Conservation (phyloP, 768 basidiomycete genomes). For the Ephemerocybe angulata region DNA sequence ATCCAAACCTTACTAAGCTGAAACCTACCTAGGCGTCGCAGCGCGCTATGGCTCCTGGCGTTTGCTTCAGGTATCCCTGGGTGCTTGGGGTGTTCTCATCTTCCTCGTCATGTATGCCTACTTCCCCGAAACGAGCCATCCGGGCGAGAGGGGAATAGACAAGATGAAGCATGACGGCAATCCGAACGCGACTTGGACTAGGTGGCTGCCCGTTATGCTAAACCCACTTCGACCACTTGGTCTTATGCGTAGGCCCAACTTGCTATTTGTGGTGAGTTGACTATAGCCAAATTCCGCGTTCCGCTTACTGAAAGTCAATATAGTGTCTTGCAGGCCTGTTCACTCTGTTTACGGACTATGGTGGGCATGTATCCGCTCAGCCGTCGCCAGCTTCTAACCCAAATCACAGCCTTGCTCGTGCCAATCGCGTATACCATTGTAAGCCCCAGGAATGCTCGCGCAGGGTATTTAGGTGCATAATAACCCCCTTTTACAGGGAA, state of each 20-base stretch:
- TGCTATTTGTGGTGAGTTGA: constrained; percentile 48
- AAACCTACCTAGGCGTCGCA: no score
- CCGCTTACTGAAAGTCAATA: background rate
- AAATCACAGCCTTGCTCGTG: no score
- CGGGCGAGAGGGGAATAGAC: constrained; percentile 53
- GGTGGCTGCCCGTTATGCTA: constrained; percentile 38
- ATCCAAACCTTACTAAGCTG: no score
- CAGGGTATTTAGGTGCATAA: no score
- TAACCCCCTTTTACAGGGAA: background rate
- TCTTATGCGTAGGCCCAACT: constrained; percentile 57
- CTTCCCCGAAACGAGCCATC: constrained; percentile 70
- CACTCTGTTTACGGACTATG: constrained; percentile 36
- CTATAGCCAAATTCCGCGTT: background rate
- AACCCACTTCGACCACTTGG: constrained; percentile 56
- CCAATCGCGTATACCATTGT: no score
- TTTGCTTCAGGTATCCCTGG: constrained; percentile 47
- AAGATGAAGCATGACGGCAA: constrained; percentile 28
- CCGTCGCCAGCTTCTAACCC: no score
- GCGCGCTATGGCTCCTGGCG: constrained; percentile 69
- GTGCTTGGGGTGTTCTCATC: constrained; percentile 34
- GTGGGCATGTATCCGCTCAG: constrained; percentile 24
- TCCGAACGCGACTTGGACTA: no score
- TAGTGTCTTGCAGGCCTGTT: constrained; percentile 30
- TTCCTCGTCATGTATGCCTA: constrained; percentile 38
- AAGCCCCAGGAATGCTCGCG: no score